Evolutionary conservation across 345 rosid genomes (phyloP).

Genomic region (Arabidopsis suecica): DNA sequence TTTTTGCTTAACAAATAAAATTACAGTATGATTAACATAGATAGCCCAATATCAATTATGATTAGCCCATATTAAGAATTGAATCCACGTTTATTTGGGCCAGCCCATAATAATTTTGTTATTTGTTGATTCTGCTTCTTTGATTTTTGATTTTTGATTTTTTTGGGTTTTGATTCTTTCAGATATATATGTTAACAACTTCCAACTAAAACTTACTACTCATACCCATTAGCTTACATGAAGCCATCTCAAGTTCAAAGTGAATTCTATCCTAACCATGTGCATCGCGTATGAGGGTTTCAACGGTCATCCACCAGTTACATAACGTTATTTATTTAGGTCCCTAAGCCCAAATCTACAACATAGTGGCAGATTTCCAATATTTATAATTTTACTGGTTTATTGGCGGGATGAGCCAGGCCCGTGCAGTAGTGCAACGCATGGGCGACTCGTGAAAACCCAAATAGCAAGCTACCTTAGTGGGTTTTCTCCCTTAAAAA

Average conservation of each 20-base stretch:
- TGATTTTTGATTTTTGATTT: too few relatives aligned
- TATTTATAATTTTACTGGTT: too few relatives aligned
- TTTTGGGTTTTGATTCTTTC: not conserved
- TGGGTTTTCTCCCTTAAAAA: not conserved
- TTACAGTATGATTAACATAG: too few relatives aligned
- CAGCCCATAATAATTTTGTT: not conserved
- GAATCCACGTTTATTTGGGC: constrained; percentile 19
- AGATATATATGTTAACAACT: not conserved
- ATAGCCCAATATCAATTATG: not conserved
- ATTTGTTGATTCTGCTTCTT: too few relatives aligned
- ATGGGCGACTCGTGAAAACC: not conserved
- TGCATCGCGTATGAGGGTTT: too few relatives aligned
- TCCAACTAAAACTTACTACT: not conserved
- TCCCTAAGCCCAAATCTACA: too few relatives aligned
- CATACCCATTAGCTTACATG: too few relatives aligned
- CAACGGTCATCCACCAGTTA: too few relatives aligned
- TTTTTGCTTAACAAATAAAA: not conserved
- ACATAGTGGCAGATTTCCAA: too few relatives aligned
- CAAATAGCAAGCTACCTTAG: constrained; percentile 8
- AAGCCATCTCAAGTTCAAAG: not conserved
- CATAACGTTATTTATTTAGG: too few relatives aligned
- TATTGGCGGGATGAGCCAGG: constrained; percentile 5
- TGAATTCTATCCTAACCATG: too few relatives aligned
- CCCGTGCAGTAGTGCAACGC: constrained; percentile 19
- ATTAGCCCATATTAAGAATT: constrained; percentile 8